Percentiles rank a stretch among this genome's conserved stretches.
Evolutionary conservation across 176 grass and related monocot species (phyloP).

Genomic region (Dactylis glomerata): DNA sequence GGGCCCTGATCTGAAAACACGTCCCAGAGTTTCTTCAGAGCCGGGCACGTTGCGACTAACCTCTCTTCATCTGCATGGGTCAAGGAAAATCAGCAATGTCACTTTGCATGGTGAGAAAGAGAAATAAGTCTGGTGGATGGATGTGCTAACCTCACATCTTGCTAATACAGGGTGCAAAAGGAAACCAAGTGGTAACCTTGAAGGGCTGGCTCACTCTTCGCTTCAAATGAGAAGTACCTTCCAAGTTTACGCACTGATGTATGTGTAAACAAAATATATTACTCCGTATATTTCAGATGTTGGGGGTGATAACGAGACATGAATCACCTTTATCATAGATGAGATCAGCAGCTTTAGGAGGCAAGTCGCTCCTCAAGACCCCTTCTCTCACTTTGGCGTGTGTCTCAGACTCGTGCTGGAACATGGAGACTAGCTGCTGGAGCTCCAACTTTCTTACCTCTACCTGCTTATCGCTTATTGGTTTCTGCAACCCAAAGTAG

Average conservation of each 20-base stretch:
- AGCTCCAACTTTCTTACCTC: slow-evolving; percentile 59
- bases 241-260: slow-evolving; percentile 16
- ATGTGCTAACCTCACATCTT: slow-evolving; percentile 20
- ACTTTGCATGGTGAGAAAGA: neutral
- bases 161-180: slow-evolving; percentile 6
- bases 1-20: slow-evolving; percentile 1
- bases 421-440: slow-evolving; percentile 51
- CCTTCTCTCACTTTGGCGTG: slow-evolving; percentile 63
- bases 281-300: neutral
- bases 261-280: neutral
- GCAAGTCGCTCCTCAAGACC: slow-evolving; percentile 47
- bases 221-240: slow-evolving; percentile 19
- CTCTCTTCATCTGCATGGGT: slow-evolving; percentile 19
- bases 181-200: slow-evolving; percentile 33
- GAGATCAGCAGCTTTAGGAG: slow-evolving; percentile 42
- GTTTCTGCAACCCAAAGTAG: slow-evolving; percentile 52
- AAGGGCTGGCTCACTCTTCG: slow-evolving; percentile 15
- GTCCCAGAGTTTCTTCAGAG: slow-evolving; percentile 3
- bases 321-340: slow-evolving; percentile 38
- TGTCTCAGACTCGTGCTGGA: slow-evolving; percentile 57
- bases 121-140: neutral
- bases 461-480: slow-evolving; percentile 44
- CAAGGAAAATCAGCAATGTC: neutral
- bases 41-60: neutral
- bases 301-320: neutral